Percentiles rank a stretch among this genome's conserved stretches.
phyloP scores from a whole-genome alignment of 805 yeast genomes.

The Wickerhamomyces mucosus region DNA sequence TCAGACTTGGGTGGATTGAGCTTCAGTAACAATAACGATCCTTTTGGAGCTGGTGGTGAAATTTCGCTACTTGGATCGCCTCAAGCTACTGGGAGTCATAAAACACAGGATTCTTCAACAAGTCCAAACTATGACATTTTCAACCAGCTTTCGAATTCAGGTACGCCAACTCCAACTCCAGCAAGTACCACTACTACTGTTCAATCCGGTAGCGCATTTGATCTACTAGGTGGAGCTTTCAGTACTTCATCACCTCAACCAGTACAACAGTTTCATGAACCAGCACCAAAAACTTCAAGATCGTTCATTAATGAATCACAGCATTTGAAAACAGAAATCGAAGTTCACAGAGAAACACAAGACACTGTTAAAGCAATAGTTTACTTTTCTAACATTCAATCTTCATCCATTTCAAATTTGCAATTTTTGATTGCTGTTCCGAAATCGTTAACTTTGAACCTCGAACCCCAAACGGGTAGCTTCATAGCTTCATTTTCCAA shows the following conservation, averaged over 20 bases:
- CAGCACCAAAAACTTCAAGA: slow-evolving; percentile 9
- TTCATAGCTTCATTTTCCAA: slow-evolving; percentile 36
- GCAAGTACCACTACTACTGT: slow-evolving; percentile 7
- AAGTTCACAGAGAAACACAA: slow-evolving; percentile 26
- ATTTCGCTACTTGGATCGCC: slow-evolving; percentile 31
- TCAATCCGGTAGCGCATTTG: slow-evolving; percentile 11
- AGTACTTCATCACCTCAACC: slow-evolving; percentile 7
- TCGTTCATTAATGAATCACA: slow-evolving; percentile 33
- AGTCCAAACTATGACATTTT: slow-evolving; percentile 19
- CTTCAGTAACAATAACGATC: slow-evolving; percentile 12
- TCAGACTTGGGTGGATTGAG: slow-evolving; percentile 62
- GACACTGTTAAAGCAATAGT: slow-evolving; percentile 35
- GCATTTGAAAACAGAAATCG: slow-evolving; percentile 40
- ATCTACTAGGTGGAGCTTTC: slow-evolving; percentile 14
- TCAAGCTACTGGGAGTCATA: slow-evolving; percentile 17
- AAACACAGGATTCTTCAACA: slow-evolving; percentile 11
- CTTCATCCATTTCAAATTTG: slow-evolving; percentile 36
- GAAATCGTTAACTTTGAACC: slow-evolving; percentile 43
- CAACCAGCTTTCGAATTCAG: slow-evolving; percentile 11
- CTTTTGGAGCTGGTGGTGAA: slow-evolving; percentile 45
- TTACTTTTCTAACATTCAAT: slow-evolving; percentile 40
- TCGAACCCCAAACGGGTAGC: slow-evolving; percentile 55
- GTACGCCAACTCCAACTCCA: slow-evolving; percentile 11
- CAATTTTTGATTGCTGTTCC: slow-evolving; percentile 67
- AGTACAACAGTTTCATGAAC: slow-evolving; percentile 2